Evolutionary conservation across 2,329 filamentous ascomycete species (phyloP).

Genomic region (Xylogone sp.): DNA sequence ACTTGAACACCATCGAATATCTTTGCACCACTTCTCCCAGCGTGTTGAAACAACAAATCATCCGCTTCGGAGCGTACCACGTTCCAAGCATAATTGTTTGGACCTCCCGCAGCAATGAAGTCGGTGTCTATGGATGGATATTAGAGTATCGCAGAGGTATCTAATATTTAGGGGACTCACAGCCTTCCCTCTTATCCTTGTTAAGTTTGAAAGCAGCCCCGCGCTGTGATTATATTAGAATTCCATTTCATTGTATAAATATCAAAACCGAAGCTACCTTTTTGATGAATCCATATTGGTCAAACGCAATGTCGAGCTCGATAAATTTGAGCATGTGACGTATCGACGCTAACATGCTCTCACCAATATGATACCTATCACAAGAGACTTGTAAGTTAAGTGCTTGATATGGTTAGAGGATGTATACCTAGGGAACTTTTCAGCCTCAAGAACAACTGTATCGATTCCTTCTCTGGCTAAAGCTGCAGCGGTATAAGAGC

Average conservation of each 20-base stretch:
- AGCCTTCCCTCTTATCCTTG: background rate
- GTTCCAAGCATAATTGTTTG: conserved; percentile 39
- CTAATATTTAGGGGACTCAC: conserved; percentile 2
- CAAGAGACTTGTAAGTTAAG: background rate
- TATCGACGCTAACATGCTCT: conserved; percentile 33
- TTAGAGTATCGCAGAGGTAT: background rate
- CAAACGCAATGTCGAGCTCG: conserved; percentile 36
- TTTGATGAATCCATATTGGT: conserved; percentile 34
- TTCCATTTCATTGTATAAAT: background rate
- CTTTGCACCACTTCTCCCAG: conserved; percentile 34
- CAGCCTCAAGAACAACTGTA: conserved; percentile 39
- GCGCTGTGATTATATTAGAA: background rate
- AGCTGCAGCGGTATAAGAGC: conserved; percentile 39
- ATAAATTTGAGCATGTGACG: conserved; percentile 41
- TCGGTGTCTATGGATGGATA: conserved; percentile 32
- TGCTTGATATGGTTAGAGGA: background rate
- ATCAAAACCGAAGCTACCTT: conserved; percentile 29
- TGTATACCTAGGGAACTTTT: conserved; percentile 35
- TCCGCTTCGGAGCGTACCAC: conserved; percentile 43
- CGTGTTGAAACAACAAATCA: conserved; percentile 40
- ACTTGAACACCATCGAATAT: conserved; percentile 38
- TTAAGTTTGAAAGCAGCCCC: conserved; percentile 10
- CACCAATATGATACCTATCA: conserved; percentile 32
- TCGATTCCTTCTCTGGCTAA: conserved; percentile 43
- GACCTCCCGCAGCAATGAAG: conserved; percentile 36